A percentile compares a stretch with the other conserved stretches of the same genome.
Evolutionary conservation across 2,329 filamentous ascomycete genomes (phyloP).

Genomic region (Fusarium tupiense): DNA sequence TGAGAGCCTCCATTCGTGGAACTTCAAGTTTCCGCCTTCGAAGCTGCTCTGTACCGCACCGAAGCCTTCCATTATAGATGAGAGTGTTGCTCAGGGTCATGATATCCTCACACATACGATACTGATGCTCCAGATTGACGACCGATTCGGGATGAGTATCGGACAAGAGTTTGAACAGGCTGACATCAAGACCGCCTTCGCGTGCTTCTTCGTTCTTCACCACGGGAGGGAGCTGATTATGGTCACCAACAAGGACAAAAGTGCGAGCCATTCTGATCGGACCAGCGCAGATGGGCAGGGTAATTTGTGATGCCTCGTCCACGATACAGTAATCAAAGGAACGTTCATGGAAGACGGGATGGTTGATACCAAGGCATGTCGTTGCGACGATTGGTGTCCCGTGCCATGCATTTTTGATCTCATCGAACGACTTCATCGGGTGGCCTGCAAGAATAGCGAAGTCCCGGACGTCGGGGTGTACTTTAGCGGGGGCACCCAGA

Average conservation of each 20-base stretch:
- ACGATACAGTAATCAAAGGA: constrained; percentile 98
- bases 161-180: constrained; percentile 91
- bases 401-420: constrained; percentile 85
- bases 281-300: constrained; percentile 90
- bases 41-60: constrained; percentile 84
- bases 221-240: constrained; percentile 93
- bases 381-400: constrained; percentile 90
- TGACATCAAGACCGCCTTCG: constrained; percentile 87
- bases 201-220: constrained; percentile 92
- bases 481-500: constrained; percentile 84
- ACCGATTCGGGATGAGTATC: constrained; percentile 89
- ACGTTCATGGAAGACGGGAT: constrained; percentile 86
- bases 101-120: constrained; percentile 97
- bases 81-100: constrained; percentile 93
- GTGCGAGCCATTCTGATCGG: constrained; percentile 92
- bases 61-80: constrained; percentile 90
- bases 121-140: constrained; percentile 93
- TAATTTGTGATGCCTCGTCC: constrained; percentile 97
- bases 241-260: constrained; percentile 95
- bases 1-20: constrained; percentile 70
- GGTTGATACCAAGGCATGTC: constrained; percentile 91
- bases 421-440: constrained; percentile 80
- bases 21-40: constrained; percentile 75
- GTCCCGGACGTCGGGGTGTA: constrained; percentile 86
- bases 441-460: constrained; percentile 84